A percentile compares a stretch with the other conserved stretches of the same genome.
phyloP scores from a whole-genome alignment of 371 early-diverging fungal species.

The Rhizopus stolonifer region DNA sequence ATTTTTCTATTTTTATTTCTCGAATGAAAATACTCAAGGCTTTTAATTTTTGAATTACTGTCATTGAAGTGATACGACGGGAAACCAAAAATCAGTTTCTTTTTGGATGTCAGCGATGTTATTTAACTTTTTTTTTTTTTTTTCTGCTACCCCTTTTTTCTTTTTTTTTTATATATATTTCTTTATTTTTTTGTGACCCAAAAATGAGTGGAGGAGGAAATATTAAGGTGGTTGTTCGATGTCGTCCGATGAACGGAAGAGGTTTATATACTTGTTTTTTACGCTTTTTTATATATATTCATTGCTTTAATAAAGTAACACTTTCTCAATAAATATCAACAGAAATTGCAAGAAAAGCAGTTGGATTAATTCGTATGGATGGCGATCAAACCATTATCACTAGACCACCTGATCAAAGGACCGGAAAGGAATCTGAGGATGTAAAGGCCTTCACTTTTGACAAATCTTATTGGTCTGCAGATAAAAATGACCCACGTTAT shows the following conservation, averaged over 20 bases:
- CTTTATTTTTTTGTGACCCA: background rate
- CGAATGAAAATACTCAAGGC: too few species aligned
- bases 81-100: background rate
- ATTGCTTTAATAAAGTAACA: too few species aligned
- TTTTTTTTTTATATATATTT: background rate
- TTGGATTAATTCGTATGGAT: slow-evolving; percentile 65
- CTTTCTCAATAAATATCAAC: background rate
- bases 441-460: slow-evolving; percentile 80
- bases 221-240: slow-evolving; percentile 77
- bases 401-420: slow-evolving; percentile 47
- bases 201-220: slow-evolving; percentile 34
- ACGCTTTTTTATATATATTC: too few species aligned
- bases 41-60: too few species aligned
- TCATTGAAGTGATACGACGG: background rate
- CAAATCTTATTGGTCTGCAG: slow-evolving; percentile 82
- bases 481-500: slow-evolving; percentile 61
- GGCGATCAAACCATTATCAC: slow-evolving; percentile 70
- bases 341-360: slow-evolving; percentile 67
- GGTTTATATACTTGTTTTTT: slow-evolving; percentile 49
- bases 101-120: background rate
- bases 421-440: slow-evolving; percentile 45
- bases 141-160: background rate
- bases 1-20: too few species aligned
- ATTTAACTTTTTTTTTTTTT: background rate
- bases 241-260: slow-evolving; percentile 74